These are phyloP conservation scores for Geum urbanum DNA, from an alignment of 306 rosid genomes.

Conservation along the genomic window DNA sequence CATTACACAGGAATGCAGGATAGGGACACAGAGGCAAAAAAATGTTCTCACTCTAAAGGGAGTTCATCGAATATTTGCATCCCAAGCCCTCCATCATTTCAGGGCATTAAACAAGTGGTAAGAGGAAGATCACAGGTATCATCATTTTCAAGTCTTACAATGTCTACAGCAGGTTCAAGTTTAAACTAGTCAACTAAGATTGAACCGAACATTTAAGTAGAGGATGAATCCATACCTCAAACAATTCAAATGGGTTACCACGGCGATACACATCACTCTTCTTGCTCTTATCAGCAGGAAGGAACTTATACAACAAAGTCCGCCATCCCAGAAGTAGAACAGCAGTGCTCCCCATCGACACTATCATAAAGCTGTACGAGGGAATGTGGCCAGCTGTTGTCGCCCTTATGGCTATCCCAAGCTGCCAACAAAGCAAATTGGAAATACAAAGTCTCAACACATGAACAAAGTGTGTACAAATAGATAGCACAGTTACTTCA, in stretches of 20 bases:
- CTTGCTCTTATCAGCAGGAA: slow-evolving; percentile 51
- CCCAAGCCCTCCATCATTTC: background rate
- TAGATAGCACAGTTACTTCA: background rate
- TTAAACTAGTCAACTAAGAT: background rate
- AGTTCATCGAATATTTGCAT: background rate
- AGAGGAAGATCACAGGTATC: background rate
- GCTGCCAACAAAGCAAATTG: slow-evolving; percentile 38
- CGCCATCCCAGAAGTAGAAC: slow-evolving; percentile 74
- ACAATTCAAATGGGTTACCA: slow-evolving; percentile 85
- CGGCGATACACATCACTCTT: slow-evolving; percentile 75
- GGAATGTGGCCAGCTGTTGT: slow-evolving; percentile 55
- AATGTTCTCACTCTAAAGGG: background rate
- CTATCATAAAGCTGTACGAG: slow-evolving; percentile 52
- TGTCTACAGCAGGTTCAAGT: background rate
- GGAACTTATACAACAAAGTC: slow-evolving; percentile 51
- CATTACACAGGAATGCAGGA: too few relatives aligned
- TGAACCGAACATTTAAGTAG: background rate
- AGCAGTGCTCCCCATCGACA: slow-evolving; percentile 84
- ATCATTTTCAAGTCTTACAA: background rate
- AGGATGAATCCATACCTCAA: slow-evolving; percentile 50
- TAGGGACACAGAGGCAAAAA: background rate
- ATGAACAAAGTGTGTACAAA: background rate
- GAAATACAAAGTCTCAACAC: background rate
- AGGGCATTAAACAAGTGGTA: background rate
- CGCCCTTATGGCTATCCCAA: slow-evolving; percentile 69